Conservation (phyloP, 2,329 filamentous ascomycete genomes). For the Ophiocordyceps camponoti-rufipedis region DNA sequence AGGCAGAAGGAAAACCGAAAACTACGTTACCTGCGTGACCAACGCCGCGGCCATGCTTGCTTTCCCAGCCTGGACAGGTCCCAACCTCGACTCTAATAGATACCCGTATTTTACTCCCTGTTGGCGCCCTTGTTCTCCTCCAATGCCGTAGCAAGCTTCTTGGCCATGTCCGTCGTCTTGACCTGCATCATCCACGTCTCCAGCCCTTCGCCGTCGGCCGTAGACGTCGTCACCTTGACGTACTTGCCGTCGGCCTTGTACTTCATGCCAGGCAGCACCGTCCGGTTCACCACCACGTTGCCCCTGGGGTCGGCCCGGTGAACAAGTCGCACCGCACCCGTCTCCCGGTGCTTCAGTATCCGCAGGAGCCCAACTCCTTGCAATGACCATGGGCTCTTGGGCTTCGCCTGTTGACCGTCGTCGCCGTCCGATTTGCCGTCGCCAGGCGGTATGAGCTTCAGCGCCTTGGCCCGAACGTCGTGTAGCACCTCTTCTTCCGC, state of each 20-base stretch:
- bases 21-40: neutral
- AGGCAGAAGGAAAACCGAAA: neutral
- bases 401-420: conserved; percentile 21
- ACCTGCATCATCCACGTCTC: conserved; percentile 58
- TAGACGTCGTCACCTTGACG: conserved; percentile 37
- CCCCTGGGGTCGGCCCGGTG: conserved; percentile 61
- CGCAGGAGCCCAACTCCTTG: conserved; percentile 56
- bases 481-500: conserved; percentile 54
- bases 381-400: conserved; percentile 44
- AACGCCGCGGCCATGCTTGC: conserved; percentile 3
- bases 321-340: conserved; percentile 47
- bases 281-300: conserved; percentile 54
- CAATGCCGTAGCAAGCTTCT: conserved; percentile 29
- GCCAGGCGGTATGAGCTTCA: conserved; percentile 35
- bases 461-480: conserved; percentile 52
- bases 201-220: conserved; percentile 37
- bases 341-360: conserved; percentile 55
- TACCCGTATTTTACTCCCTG: conserved; percentile 23
- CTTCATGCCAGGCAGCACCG: conserved; percentile 37
- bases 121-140: conserved; percentile 38
- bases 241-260: conserved; percentile 47
- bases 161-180: conserved; percentile 42
- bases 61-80: neutral
- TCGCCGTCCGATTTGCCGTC: conserved; percentile 24
- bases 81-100: neutral